Percentiles rank a stretch among this genome's conserved stretches.
These are phyloP conservation scores for Catharanthus roseus DNA, from an alignment of 257 asterid genomes.

Conservation along the genomic window DNA sequence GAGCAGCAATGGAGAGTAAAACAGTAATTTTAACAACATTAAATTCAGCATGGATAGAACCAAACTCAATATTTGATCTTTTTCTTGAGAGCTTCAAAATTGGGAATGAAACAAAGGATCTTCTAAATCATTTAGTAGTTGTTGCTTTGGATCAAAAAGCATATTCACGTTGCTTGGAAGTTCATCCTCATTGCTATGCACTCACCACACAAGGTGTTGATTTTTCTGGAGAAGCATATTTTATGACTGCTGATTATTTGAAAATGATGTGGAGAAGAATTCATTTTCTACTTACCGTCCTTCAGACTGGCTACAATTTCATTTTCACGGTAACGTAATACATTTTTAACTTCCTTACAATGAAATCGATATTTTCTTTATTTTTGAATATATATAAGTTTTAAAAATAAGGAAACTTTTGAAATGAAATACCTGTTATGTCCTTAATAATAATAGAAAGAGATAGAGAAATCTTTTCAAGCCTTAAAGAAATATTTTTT, in stretches of 20 bases:
- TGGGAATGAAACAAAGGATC: slow-evolving; percentile 43
- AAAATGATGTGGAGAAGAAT: slow-evolving; percentile 66
- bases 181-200: slow-evolving; percentile 38
- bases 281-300: slow-evolving; percentile 40
- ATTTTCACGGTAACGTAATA: slow-evolving; percentile 54
- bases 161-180: slow-evolving; percentile 37
- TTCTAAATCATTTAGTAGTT: slow-evolving; percentile 44
- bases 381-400: too few species aligned
- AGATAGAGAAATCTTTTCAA: too few species aligned
- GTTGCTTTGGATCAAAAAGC: slow-evolving; percentile 49
- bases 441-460: too few species aligned
- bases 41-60: slow-evolving; percentile 58
- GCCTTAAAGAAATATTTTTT: too few species aligned
- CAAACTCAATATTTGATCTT: slow-evolving; percentile 49
- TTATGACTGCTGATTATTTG: slow-evolving; percentile 46
- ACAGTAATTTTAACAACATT: slow-evolving; percentile 63
- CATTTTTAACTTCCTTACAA: not conserved
- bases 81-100: slow-evolving; percentile 54
- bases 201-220: slow-evolving; percentile 42
- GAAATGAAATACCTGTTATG: too few species aligned
- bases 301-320: slow-evolving; percentile 44
- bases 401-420: too few species aligned
- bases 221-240: slow-evolving; percentile 48
- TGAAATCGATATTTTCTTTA: too few species aligned
- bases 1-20: slow-evolving; percentile 42